Conservation (phyloP, 2,329 filamentous ascomycete genomes). For the Ophiostoma ulmi region DNA sequence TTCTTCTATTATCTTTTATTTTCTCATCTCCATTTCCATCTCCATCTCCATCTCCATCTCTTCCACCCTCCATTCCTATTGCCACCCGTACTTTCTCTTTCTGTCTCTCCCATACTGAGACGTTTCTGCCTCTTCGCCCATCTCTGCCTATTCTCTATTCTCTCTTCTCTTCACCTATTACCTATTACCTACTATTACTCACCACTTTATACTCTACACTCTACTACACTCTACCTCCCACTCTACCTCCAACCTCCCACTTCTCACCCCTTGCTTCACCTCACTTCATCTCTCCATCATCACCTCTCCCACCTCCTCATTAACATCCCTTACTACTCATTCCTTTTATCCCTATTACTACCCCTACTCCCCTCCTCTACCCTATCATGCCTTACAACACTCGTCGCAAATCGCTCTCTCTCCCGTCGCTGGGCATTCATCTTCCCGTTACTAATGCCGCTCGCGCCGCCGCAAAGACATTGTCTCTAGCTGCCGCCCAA, state of each 20-base stretch:
- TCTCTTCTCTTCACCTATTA: not conserved
- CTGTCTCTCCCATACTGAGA: not conserved
- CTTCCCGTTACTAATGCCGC: slow-evolving; percentile 64
- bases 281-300: not conserved
- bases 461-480: slow-evolving; percentile 35
- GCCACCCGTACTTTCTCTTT: not conserved
- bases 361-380: slow-evolving; percentile 22
- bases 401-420: slow-evolving; percentile 87
- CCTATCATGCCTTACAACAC: slow-evolving; percentile 86
- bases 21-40: not conserved
- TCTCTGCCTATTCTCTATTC: not conserved
- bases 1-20: slow-evolving; percentile 12
- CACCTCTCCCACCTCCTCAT: not conserved
- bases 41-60: not conserved
- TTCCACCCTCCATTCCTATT: slow-evolving; percentile 2
- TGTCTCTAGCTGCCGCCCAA: slow-evolving; percentile 32
- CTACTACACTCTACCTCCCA: not conserved
- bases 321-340: not conserved
- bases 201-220: not conserved
- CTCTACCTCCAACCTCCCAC: not conserved
- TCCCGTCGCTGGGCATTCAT: slow-evolving; percentile 89
- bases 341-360: not conserved
- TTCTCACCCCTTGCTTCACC: not conserved
- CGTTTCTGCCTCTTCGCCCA: too few species aligned
- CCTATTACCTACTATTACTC: not conserved